Evolutionary conservation across 805 yeast species (phyloP).

Genomic region (Cyberlindnera japonica): DNA sequence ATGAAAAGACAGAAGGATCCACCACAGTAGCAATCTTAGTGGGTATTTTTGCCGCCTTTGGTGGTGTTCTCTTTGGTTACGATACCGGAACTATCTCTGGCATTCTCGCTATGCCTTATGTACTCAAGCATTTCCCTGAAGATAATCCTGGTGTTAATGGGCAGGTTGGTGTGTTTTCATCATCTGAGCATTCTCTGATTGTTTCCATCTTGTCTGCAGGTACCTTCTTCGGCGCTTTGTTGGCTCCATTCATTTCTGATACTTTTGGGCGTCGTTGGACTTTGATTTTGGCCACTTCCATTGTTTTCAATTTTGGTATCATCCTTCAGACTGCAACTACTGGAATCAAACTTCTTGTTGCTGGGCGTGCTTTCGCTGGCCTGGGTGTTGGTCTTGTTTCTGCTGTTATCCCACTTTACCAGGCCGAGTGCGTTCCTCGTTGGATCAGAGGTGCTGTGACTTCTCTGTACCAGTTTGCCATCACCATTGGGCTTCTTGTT

Average conservation of each 20-base stretch:
- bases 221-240: constrained; percentile 61
- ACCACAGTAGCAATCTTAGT: constrained; percentile 44
- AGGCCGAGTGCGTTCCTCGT: background rate
- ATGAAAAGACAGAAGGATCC: constrained; percentile 45
- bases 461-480: constrained; percentile 67
- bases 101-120: constrained; percentile 53
- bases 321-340: constrained; percentile 40
- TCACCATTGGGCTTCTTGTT: constrained; percentile 65
- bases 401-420: background rate
- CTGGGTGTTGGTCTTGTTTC: constrained; percentile 34
- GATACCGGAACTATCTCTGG: constrained; percentile 66
- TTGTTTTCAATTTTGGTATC: background rate
- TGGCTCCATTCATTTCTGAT: constrained; percentile 52
- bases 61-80: constrained; percentile 63
- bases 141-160: constrained; percentile 25
- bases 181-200: constrained; percentile 50
- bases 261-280: constrained; percentile 1
- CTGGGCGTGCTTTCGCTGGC: constrained; percentile 66
- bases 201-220: constrained; percentile 68
- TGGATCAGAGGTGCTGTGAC: constrained; percentile 47
- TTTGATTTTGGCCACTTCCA: background rate
- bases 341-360: constrained; percentile 45
- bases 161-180: constrained; percentile 30
- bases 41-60: constrained; percentile 61
- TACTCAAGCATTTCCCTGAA: constrained; percentile 29